Base-by-base conservation (phyloP, 1,139 yeast genomes). In the Sugiyamaella novakii region DNA sequence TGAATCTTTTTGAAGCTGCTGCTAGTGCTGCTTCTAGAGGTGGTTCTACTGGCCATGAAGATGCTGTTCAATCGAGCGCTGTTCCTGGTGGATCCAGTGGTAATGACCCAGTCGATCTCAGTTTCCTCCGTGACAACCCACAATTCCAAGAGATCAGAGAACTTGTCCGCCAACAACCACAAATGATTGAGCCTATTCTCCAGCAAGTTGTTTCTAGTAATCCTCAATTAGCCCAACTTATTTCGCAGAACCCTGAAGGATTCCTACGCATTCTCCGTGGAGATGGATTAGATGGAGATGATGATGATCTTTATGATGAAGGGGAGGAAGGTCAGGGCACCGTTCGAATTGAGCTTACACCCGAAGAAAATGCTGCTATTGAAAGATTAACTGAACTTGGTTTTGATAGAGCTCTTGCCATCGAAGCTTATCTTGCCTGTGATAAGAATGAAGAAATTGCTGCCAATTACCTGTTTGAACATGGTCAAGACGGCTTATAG, bases 391-490 rank as follows among this genome's bases (percentile, higher is more conserved):
- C 95, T 66, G 98, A 86, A 65, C 77, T 92, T 58, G 99, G 99
- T 0, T 92, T 92, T 64, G 96, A 87, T 58, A 80, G 96, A 59
- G 78, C 83, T 61, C 73, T 86, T 55, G 98, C 87, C 44, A 81
- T 91, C 54, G 97, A 91, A 72, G 96, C 95, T 30, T 94, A 88
- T 72, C 84, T 94, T 78, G 98, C 98, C 40, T 92, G 98, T 69
- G 98, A 94, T 65, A 92, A 91, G 74, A 89, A 92, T 70, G 98
- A 92, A 72, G 97, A 92, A 73, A 79, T 88, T 61, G 89, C 98
- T 39, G 98, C 98, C 34, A 94, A 92, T 71, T 81, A 88, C 64
- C 76, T 92, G 62, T 87, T 85, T 52, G 75, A 72, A 58, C 72
- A 72, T 49, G 75, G 75, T 50, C 71, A 67, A 11, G 70, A 68